Percentiles rank a stretch among this genome's conserved stretches.
Evolutionary conservation across 2,329 filamentous ascomycete genomes (phyloP).

Genomic region (Pezicula rhizophila): DNA sequence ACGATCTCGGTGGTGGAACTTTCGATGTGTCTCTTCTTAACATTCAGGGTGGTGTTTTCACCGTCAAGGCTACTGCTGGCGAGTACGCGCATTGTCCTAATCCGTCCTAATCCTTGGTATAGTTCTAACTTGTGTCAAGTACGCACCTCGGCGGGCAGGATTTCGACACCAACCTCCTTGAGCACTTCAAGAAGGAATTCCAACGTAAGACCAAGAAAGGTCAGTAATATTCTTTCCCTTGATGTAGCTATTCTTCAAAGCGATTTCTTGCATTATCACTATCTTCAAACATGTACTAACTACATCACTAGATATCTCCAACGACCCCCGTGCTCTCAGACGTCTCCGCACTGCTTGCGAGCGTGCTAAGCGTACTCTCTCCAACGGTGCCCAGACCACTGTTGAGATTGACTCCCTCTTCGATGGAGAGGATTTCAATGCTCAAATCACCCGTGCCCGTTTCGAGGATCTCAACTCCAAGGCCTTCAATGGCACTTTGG

Average conservation of each 20-base stretch:
- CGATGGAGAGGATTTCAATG: slow-evolving; percentile 95
- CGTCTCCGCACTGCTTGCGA: slow-evolving; percentile 97
- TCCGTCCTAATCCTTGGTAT: too few species aligned
- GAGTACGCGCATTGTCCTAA: too few species aligned
- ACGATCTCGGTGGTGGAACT: slow-evolving; percentile 99
- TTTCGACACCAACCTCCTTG: slow-evolving; percentile 92
- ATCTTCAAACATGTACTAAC: too few species aligned
- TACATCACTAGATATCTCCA: slow-evolving; percentile 71
- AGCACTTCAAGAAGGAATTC: slow-evolving; percentile 97
- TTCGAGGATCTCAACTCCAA: slow-evolving; percentile 98
- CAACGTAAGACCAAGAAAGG: slow-evolving; percentile 71
- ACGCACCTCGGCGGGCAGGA: slow-evolving; percentile 94
- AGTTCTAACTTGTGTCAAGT: too few species aligned
- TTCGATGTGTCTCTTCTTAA: slow-evolving; percentile 99
- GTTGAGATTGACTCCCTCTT: slow-evolving; percentile 99
- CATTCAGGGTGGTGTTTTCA: slow-evolving; percentile 99
- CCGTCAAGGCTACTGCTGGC: slow-evolving; percentile 96
- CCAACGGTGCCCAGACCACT: slow-evolving; percentile 93
- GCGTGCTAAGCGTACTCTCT: slow-evolving; percentile 98
- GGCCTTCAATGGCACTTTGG: slow-evolving; percentile 87
- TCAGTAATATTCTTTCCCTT: too few species aligned
- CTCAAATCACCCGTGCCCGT: slow-evolving; percentile 94
- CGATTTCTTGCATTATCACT: too few species aligned
- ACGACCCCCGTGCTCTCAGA: slow-evolving; percentile 86
- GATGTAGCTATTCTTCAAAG: too few species aligned